Evolutionary conservation across 2,329 filamentous ascomycete species (phyloP).

Genomic region (Fusarium chlamydosporum): DNA sequence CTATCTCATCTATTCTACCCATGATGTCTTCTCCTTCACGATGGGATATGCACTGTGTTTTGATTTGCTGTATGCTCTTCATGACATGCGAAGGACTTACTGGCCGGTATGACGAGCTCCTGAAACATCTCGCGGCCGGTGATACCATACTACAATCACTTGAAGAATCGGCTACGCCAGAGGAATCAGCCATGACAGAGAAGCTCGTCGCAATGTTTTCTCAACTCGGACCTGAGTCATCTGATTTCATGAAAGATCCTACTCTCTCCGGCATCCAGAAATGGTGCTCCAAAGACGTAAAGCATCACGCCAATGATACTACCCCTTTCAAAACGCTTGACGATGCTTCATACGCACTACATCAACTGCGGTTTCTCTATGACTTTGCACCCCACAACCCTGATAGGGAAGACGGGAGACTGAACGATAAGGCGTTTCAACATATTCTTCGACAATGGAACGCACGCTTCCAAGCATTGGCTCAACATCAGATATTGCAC

Average conservation of each 20-base stretch:
- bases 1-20: slow-evolving; percentile 13
- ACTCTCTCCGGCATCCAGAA: background rate
- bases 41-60: slow-evolving; percentile 2
- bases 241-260: background rate
- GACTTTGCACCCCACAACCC: slow-evolving; percentile 9
- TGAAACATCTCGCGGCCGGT: slow-evolving; percentile 10
- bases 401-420: background rate
- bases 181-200: background rate
- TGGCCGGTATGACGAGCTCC: slow-evolving; percentile 14
- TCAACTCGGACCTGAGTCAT: background rate
- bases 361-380: background rate
- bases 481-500: background rate
- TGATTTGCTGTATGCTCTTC: slow-evolving; percentile 17
- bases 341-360: slow-evolving; percentile 5
- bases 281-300: background rate
- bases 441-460: background rate
- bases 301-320: accelerated
- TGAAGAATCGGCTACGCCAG: accelerated
- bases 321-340: background rate
- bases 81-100: slow-evolving; percentile 15
- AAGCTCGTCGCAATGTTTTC: slow-evolving; percentile 8
- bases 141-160: slow-evolving; percentile 17
- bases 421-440: background rate
- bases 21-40: background rate
- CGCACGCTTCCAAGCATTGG: background rate